These are phyloP conservation scores for Nepenthes mirabilis DNA, from an alignment of 148 eudicot genomes.

Conservation along the genomic window DNA sequence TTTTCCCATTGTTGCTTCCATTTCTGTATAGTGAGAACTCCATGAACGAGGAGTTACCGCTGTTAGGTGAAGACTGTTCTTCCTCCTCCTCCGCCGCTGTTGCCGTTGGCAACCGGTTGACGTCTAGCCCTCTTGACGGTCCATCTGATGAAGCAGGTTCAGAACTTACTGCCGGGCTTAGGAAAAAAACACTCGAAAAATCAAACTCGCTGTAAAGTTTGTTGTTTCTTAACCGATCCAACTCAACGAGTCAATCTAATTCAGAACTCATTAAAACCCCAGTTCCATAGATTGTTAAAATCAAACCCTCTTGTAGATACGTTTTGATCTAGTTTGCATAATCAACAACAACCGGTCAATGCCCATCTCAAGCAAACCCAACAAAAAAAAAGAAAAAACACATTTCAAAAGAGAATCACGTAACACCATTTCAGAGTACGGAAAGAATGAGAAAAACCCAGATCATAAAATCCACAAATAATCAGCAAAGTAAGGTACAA, in stretches of 20 bases:
- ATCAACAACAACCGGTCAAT: neutral
- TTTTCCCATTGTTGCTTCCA: neutral
- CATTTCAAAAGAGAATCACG: neutral
- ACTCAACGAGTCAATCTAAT: neutral
- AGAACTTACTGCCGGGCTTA: neutral
- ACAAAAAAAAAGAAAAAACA: neutral
- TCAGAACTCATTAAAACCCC: too few species aligned
- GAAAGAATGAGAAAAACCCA: neutral
- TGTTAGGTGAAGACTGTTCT: neutral
- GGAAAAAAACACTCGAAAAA: neutral
- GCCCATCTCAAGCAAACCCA: neutral
- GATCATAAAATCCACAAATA: neutral
- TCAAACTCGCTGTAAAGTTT: neutral
- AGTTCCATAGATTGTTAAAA: neutral
- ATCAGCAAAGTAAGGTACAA: neutral
- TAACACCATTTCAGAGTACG: neutral
- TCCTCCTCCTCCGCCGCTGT: neutral
- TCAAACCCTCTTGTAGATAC: neutral
- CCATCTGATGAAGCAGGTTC: neutral
- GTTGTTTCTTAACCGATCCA: neutral
- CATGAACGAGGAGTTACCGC: neutral
- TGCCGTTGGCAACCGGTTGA: neutral
- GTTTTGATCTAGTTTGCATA: neutral
- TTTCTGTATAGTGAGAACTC: constrained; percentile 1
- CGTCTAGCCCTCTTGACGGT: neutral